Evolutionary conservation across 495 filamentous ascomycete genomes (phyloP), one percentile per base, ranked within the genome.

Genomic region (Pyrenula massariospora): DNA sequence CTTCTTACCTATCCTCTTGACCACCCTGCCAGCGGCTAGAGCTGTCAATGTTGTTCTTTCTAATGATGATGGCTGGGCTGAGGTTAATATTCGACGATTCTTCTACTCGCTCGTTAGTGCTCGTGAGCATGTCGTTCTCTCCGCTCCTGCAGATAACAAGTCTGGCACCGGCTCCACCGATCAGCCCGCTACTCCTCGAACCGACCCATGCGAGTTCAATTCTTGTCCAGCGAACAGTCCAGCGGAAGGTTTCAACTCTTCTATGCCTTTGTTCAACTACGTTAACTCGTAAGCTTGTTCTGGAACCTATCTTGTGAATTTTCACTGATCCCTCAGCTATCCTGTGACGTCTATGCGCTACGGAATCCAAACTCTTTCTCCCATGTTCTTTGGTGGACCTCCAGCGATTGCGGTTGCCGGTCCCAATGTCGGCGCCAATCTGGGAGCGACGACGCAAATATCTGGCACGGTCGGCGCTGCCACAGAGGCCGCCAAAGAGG

Each of bases 41-140:
- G 77, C 71, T 21, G 67, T 75, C 24, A 83, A 82, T 57, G 79
- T 85, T 60, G 65, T 88, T 52, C 81, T 81, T 24, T 80, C 78
- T 53, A 87, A 88, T 61, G 84, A 87, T 59, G 84, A 88, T 68
- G 84, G 84, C 21, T 88, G 84, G 84, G 84, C 83, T 2, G 84
- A 85, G 62, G 76, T 74, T 15, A 86, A 88, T 59, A 72, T 83
- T 25, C 75, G 84, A 15, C 66, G 70, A 1, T 68, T 86, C 49
- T 79, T 79, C 66, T 62, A 77, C 53, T 64, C 74, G 1, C 69
- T 88, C 8, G 70, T 64, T 1, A 65, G 58, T 0, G 74, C 77
- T 0, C 82, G 81, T 0, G 77, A 86, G 59, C 73, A 77, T 10
- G 80, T 79, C 2, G 72, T 88, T 22, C 67, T 88, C 1, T 83